These are phyloP conservation scores for Aspergillus proliferans DNA, from an alignment of 2,329 filamentous ascomycete species.

Conservation along the genomic window DNA sequence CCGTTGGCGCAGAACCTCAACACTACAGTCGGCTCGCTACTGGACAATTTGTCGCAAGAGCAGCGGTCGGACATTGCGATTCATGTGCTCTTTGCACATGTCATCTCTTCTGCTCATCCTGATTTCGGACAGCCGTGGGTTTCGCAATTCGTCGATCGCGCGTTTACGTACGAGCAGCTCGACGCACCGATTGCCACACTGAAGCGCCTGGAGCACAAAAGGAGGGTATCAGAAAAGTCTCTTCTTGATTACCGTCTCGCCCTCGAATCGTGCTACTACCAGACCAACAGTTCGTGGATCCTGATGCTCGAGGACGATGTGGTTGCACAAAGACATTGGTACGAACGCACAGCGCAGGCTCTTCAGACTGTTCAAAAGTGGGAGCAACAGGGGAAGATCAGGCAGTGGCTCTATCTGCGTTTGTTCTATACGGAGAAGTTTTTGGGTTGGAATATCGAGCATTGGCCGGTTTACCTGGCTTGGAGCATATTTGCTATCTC, in stretches of 20 bases:
- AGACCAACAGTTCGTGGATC: slow-evolving; percentile 36
- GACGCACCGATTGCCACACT: slow-evolving; percentile 10
- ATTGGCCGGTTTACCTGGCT: slow-evolving; percentile 33
- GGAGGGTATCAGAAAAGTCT: slow-evolving; percentile 32
- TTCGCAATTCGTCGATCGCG: slow-evolving; percentile 31
- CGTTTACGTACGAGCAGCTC: slow-evolving; percentile 36
- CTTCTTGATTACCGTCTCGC: slow-evolving; percentile 42
- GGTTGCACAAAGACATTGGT: slow-evolving; percentile 44
- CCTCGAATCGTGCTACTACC: slow-evolving; percentile 34
- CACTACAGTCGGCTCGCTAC: slow-evolving; percentile 38
- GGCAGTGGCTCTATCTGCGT: slow-evolving; percentile 37
- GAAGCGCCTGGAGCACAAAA: slow-evolving; percentile 9
- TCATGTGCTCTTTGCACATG: slow-evolving; percentile 41
- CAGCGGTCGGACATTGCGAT: slow-evolving; percentile 38
- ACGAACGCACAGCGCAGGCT: slow-evolving; percentile 34
- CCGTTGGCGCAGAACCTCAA: slow-evolving; percentile 36
- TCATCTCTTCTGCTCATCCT: slow-evolving; percentile 36
- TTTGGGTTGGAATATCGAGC: slow-evolving; percentile 41
- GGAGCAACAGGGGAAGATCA: slow-evolving; percentile 6
- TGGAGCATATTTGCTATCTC: slow-evolving; percentile 23
- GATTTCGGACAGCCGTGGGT: slow-evolving; percentile 40
- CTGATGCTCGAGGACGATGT: slow-evolving; percentile 45
- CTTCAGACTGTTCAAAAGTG: slow-evolving; percentile 28
- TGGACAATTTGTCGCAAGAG: slow-evolving; percentile 35
- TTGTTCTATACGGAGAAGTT: slow-evolving; percentile 45